Evolutionary conservation across 164 flowering plant genomes (phyloP).

Genomic region (Nymphaea colorata): DNA sequence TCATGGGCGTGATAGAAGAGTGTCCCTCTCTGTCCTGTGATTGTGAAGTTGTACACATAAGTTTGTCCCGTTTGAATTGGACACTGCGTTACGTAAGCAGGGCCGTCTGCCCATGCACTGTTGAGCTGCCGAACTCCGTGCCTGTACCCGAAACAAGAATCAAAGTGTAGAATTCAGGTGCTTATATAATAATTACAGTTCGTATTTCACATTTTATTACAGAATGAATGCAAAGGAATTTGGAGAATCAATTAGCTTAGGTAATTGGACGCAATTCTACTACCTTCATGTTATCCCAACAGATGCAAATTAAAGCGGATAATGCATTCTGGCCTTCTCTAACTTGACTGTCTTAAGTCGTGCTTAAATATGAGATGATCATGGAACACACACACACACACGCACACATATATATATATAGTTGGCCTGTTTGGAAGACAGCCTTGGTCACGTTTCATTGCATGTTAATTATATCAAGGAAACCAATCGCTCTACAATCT

Average conservation of each 20-base stretch:
- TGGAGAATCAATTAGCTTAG: background rate
- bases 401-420: no score
- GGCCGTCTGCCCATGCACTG: conserved; percentile 52
- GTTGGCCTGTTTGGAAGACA: background rate
- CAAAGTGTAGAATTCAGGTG: background rate
- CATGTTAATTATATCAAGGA: no score
- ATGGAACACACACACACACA: no score
- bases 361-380: no score
- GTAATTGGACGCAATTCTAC: no score
- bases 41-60: conserved; percentile 42
- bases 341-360: no score
- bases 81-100: conserved; percentile 45
- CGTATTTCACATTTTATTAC: background rate
- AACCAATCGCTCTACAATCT: no score
- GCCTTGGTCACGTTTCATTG: background rate
- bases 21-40: conserved; percentile 49
- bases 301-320: no score
- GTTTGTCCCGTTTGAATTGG: conserved; percentile 42
- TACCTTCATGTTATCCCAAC: no score
- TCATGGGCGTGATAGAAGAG: conserved; percentile 49
- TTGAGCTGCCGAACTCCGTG: conserved; percentile 46
- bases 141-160: conserved; percentile 16
- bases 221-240: background rate
- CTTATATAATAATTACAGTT: background rate
- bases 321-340: no score